These are phyloP conservation scores for Aspergillus conjunctus DNA, from an alignment of 495 filamentous ascomycete genomes.

Conservation along the genomic window DNA sequence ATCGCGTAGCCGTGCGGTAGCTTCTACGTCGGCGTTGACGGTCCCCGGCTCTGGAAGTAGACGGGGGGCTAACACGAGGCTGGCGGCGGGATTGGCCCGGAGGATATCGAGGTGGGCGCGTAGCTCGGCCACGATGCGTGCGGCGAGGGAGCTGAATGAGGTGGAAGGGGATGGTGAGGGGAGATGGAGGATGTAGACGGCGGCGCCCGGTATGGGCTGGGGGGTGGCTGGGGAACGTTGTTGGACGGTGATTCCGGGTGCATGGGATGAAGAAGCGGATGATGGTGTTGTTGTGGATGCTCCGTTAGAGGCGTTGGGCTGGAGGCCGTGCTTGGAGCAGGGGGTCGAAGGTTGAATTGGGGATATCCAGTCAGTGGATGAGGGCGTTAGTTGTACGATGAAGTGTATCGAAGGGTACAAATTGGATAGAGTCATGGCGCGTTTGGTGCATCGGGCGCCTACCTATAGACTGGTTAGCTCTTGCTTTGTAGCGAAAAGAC, in stretches of 20 bases:
- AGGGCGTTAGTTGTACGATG: constrained; percentile 32
- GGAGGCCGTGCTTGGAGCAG: constrained; percentile 1
- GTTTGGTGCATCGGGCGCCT: constrained; percentile 24
- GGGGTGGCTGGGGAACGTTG: constrained; percentile 22
- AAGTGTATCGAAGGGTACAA: constrained; percentile 35
- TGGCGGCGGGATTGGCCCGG: constrained; percentile 23
- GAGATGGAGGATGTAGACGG: constrained; percentile 36
- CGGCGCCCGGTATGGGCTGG: constrained; percentile 33
- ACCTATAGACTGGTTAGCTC: constrained; percentile 21
- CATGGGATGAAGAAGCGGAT: constrained; percentile 14
- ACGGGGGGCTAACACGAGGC: constrained; percentile 24
- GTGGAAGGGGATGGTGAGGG: constrained; percentile 21
- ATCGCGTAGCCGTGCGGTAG: constrained; percentile 30
- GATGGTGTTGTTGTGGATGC: neutral
- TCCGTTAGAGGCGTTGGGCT: neutral
- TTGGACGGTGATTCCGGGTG: constrained; percentile 24
- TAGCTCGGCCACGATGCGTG: constrained; percentile 26
- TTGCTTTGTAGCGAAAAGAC: neutral
- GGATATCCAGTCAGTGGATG: constrained; percentile 1
- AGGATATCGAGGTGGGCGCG: constrained; percentile 24
- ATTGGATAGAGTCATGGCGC: constrained; percentile 26
- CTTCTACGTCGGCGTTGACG: constrained; percentile 27
- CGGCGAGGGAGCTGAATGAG: constrained; percentile 8
- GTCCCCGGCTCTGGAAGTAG: constrained; percentile 26
- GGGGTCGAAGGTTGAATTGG: neutral